Base-by-base conservation (phyloP, 768 basidiomycete species). In the Lepiota venenata region DNA sequence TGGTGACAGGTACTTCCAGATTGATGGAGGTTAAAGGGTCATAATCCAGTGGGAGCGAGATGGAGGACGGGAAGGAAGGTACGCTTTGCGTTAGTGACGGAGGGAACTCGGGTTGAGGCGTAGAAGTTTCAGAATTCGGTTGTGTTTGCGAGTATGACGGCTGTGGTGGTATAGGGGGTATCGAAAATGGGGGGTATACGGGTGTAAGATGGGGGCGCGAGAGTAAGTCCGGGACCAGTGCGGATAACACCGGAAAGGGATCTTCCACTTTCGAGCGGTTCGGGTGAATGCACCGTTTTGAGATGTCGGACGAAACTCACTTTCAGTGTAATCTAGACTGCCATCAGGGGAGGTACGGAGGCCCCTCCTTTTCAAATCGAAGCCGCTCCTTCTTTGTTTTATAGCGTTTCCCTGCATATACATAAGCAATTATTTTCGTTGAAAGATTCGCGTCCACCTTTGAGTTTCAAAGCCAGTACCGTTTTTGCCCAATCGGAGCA, bases 381-480 rank as follows among this genome's bases (percentile, higher is more conserved):
- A 90, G 60, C 9, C 89, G 76, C 59, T 92, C 89, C 61, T 87
- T 91, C 74, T 92, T 92, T 1, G 88, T 91, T 52, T 80, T 81
- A 63, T 91, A 90, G 11, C 82, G 79, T 61, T 90, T 91, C 16
- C 87, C 88, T 88, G 54, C 3, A 47, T 7, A 42, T 53, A 10
- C 39, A 53, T 39, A 16, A 43, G 41, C 44, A 42, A 15, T 27
- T 11, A 1, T 37, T 47, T 1, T 7, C 46, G 44, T 44, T 15
- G 8, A 5, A 47, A 46, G 40, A 44, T 22, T 6, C 49, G 21
- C 21, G 49, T 44, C 25, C 55, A 85, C 90, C 88, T 75, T 88
- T 90, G 47, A 89, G 71, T 67, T 91, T 91, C 32, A 91, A 70
- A 0, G 78, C 76, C 9, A 91, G 63, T 84, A 91, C 88, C 25